A percentile compares a stretch with the other conserved stretches of the same genome.
Conservation (phyloP, 345 rosid genomes). For the Lumnitzera littorea region DNA sequence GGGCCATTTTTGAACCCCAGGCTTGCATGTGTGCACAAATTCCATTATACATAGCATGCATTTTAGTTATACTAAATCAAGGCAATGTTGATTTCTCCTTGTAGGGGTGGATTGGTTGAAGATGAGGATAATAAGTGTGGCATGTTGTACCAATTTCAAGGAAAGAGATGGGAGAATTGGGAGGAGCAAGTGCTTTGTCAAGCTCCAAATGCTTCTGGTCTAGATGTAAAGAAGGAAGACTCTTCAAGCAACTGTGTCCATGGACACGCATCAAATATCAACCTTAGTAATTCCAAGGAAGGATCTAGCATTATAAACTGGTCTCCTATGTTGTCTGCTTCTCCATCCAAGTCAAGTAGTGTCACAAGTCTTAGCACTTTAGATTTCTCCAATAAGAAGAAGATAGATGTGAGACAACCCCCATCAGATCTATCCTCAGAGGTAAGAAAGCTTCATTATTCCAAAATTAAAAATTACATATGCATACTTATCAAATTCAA, state of each 20-base stretch:
- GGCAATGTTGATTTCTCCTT: not conserved
- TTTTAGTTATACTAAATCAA: not conserved
- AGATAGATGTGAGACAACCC: constrained; percentile 41
- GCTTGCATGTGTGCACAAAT: not conserved
- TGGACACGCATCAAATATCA: constrained; percentile 31
- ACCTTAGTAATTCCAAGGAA: constrained; percentile 13
- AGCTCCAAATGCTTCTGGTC: constrained; percentile 27
- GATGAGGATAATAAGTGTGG: constrained; percentile 39
- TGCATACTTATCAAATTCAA: too few relatives aligned
- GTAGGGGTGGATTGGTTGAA: constrained; percentile 71
- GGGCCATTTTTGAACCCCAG: too few relatives aligned
- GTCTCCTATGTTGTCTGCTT: constrained; percentile 27
- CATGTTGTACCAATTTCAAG: constrained; percentile 19
- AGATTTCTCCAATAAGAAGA: constrained; percentile 48
- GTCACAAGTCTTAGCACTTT: constrained; percentile 54
- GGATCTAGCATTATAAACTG: constrained; percentile 27
- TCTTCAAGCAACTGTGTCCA: constrained; percentile 18
- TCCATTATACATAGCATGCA: not conserved
- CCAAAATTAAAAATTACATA: not conserved
- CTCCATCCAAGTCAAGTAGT: constrained; percentile 55
- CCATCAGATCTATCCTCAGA: constrained; percentile 72
- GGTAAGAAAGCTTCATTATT: constrained; percentile 25
- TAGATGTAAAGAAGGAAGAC: constrained; percentile 60
- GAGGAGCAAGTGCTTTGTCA: constrained; percentile 58
- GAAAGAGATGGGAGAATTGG: constrained; percentile 46